Evolutionary conservation across 1,284 basidiomycete species (phyloP).

Genomic region (Leccinum angustisporum): DNA sequence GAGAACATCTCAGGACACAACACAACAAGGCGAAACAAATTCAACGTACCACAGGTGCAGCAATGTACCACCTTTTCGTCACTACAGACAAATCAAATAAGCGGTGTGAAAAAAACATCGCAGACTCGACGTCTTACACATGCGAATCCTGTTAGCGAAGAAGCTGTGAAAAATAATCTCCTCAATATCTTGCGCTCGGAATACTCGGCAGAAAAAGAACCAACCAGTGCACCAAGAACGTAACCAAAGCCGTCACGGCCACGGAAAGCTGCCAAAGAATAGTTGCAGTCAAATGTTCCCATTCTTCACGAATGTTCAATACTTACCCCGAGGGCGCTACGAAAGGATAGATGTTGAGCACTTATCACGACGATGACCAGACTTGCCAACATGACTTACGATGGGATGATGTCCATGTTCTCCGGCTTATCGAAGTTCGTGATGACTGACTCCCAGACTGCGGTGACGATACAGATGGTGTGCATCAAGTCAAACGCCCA

Average conservation of each 20-base stretch:
- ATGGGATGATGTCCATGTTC: constrained; percentile 31
- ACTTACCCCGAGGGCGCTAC: constrained; percentile 29
- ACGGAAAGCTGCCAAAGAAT: constrained; percentile 27
- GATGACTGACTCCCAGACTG: constrained; percentile 33
- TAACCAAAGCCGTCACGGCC: constrained; percentile 30
- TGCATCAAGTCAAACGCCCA: constrained; percentile 33
- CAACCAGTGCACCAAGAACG: constrained; percentile 35
- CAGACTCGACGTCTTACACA: constrained; percentile 20
- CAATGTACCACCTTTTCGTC: constrained; percentile 35
- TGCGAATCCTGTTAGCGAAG: constrained; percentile 35
- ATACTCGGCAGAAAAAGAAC: not conserved
- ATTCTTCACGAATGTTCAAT: not conserved
- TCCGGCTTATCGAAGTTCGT: constrained; percentile 26
- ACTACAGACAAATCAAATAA: constrained; percentile 22
- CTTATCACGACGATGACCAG: constrained; percentile 4
- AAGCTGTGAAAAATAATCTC: constrained; percentile 17
- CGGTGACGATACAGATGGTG: constrained; percentile 30
- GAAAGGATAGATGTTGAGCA: not conserved
- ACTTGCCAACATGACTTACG: constrained; percentile 19
- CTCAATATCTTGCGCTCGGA: not conserved
- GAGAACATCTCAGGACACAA: not conserved
- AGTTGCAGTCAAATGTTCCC: not conserved
- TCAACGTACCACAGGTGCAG: constrained; percentile 29
- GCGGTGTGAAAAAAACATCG: not conserved
- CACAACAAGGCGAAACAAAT: not conserved